Percentiles rank a stretch among this genome's conserved stretches.
Evolutionary conservation across 2,329 filamentous ascomycete species (phyloP).

Genomic region (Simplicillium aogashimaense): DNA sequence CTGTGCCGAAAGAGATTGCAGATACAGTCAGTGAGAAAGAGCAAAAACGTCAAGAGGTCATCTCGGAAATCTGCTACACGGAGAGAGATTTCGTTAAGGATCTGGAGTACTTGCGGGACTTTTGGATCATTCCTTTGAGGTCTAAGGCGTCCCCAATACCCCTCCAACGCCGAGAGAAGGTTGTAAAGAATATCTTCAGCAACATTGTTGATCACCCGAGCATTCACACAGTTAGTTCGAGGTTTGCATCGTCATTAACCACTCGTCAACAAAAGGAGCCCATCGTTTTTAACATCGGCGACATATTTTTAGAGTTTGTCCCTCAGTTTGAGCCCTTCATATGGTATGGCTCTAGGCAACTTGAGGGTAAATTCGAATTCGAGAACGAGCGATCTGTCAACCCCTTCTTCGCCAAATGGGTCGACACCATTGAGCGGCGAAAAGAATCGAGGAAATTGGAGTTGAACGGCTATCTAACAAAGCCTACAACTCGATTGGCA

Average conservation of each 20-base stretch:
- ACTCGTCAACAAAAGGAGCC: conserved; percentile 82
- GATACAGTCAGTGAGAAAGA: conserved; percentile 83
- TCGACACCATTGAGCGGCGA: conserved; percentile 90
- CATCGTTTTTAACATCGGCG: conserved; percentile 81
- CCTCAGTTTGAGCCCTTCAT: conserved; percentile 95
- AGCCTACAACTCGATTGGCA: conserved; percentile 89
- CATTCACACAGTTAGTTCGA: conserved; percentile 83
- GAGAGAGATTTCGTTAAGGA: conserved; percentile 99
- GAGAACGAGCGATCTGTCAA: conserved; percentile 91
- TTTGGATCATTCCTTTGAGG: conserved; percentile 91
- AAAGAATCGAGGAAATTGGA: conserved; percentile 97
- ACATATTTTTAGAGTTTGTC: conserved; percentile 88
- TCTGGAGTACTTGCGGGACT: conserved; percentile 91
- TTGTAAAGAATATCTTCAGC: conserved; percentile 89
- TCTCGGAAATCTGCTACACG: conserved; percentile 97
- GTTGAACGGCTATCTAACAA: conserved; percentile 93
- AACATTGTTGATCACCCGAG: conserved; percentile 78
- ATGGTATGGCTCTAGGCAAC: conserved; percentile 86
- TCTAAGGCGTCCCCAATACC: conserved; percentile 81
- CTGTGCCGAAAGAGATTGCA: conserved; percentile 87
- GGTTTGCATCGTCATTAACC: conserved; percentile 80
- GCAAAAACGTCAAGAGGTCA: conserved; percentile 96
- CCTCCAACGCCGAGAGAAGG: conserved; percentile 75
- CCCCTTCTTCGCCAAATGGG: conserved; percentile 75
- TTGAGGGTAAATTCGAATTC: conserved; percentile 96